A percentile compares a stretch with the other conserved stretches of the same genome.
phyloP scores from a whole-genome alignment of 2,329 filamentous ascomycete genomes.

The Hymenotorrendiella dingleyae region DNA sequence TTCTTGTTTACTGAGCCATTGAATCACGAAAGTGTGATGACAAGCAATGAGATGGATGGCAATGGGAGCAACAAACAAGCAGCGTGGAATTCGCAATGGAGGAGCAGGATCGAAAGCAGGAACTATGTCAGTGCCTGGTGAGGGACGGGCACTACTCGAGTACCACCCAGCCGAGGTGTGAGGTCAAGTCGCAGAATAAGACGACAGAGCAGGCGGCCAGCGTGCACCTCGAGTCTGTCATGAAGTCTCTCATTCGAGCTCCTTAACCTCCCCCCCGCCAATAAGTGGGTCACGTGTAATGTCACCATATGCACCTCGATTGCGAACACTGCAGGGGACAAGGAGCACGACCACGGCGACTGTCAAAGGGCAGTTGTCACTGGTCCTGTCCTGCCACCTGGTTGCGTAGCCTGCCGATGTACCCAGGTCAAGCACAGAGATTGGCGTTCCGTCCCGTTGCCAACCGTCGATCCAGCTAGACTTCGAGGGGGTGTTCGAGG shows the following conservation, averaged over 20 bases:
- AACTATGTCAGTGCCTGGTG: background rate
- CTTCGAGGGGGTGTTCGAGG: too few species aligned
- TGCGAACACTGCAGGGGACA: constrained; percentile 2
- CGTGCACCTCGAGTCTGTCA: background rate
- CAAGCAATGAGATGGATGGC: background rate
- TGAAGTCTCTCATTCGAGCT: too few species aligned
- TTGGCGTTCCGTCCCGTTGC: background rate
- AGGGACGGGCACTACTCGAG: background rate
- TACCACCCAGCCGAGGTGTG: background rate
- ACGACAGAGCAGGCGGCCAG: background rate
- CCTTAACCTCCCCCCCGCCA: too few species aligned
- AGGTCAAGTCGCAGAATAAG: background rate
- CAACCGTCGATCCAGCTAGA: background rate
- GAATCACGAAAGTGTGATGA: background rate
- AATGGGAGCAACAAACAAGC: background rate
- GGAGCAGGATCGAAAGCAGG: background rate
- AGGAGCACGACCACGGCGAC: constrained; percentile 1
- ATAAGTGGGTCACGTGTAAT: constrained; percentile 8
- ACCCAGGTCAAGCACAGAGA: background rate
- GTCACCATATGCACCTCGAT: constrained; percentile 3
- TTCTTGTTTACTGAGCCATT: background rate
- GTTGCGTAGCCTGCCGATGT: background rate
- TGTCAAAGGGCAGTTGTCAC: constrained; percentile 1
- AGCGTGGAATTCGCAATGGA: background rate
- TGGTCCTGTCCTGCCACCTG: background rate